phyloP scores from a whole-genome alignment of 2,329 filamentous ascomycete genomes.

The Beauveria scarabaeidicola region DNA sequence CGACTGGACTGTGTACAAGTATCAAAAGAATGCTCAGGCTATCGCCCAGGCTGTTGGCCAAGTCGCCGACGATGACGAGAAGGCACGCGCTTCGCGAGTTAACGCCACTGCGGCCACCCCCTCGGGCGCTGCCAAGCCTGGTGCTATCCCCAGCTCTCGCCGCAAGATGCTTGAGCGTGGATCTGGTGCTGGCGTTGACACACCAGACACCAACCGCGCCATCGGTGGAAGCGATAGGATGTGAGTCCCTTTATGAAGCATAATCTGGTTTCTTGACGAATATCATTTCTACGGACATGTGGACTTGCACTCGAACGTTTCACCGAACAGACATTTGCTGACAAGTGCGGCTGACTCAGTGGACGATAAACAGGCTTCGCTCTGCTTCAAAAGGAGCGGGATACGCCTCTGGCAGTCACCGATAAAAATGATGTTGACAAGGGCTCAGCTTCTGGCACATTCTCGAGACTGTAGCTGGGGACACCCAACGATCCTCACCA shows the following conservation, averaged over 20 bases:
- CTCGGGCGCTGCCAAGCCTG: conserved; percentile 58
- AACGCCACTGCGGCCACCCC: conserved; percentile 56
- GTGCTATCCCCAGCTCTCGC: conserved; percentile 67
- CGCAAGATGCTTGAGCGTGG: conserved; percentile 75
- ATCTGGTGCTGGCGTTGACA: conserved; percentile 50
- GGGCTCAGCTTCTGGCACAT: conserved; percentile 12
- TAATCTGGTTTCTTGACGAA: conserved; percentile 39
- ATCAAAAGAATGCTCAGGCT: conserved; percentile 97
- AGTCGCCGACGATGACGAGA: conserved; percentile 62
- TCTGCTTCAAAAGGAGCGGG: conserved; percentile 66
- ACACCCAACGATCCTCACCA: neutral
- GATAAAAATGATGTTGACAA: conserved; percentile 24
- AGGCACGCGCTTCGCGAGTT: conserved; percentile 60
- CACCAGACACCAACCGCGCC: conserved; percentile 64
- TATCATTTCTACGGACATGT: conserved; percentile 64
- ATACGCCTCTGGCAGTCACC: conserved; percentile 32
- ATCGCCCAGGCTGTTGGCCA: conserved; percentile 74
- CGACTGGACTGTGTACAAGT: conserved; percentile 99
- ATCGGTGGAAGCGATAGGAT: conserved; percentile 83
- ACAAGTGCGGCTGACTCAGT: conserved; percentile 76
- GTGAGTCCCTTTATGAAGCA: conserved; percentile 67
- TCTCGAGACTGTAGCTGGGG: conserved; percentile 7
- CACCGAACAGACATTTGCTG: conserved; percentile 64
- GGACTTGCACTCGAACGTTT: conserved; percentile 63
- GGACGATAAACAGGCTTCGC: conserved; percentile 76